phyloP scores from a whole-genome alignment of 371 early-diverging fungal species.

The Actinomucor elegans region DNA sequence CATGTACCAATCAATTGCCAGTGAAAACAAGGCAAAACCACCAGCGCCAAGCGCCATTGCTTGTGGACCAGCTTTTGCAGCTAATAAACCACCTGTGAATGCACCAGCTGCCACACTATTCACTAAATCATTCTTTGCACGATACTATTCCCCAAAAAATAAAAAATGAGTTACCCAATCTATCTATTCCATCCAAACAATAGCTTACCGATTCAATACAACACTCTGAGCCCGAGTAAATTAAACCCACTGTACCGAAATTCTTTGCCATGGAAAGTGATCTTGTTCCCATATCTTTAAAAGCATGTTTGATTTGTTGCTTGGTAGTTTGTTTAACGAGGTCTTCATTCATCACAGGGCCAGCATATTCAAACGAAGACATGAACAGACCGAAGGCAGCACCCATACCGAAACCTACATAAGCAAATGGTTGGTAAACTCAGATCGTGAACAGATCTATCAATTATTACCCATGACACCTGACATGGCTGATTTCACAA shows the following conservation, averaged over 20 bases:
- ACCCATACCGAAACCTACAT: constrained; percentile 85
- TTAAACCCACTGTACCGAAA: constrained; percentile 90
- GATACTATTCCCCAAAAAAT: constrained; percentile 59
- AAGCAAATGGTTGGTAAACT: no score
- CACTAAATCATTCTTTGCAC: constrained; percentile 92
- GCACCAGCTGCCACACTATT: constrained; percentile 92
- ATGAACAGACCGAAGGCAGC: constrained; percentile 92
- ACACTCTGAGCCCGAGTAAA: constrained; percentile 92
- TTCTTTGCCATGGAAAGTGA: constrained; percentile 87
- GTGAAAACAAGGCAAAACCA: constrained; percentile 94
- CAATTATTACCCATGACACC: constrained; percentile 66
- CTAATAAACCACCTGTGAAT: constrained; percentile 89
- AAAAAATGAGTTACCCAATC: background rate
- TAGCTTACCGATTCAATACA: constrained; percentile 84
- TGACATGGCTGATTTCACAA: constrained; percentile 72
- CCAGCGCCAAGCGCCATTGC: constrained; percentile 84
- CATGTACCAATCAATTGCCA: constrained; percentile 88
- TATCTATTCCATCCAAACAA: background rate
- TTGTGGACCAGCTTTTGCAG: constrained; percentile 78
- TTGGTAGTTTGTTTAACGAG: constrained; percentile 67
- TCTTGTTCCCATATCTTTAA: constrained; percentile 87
- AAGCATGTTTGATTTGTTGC: constrained; percentile 79
- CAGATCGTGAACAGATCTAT: background rate
- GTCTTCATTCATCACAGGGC: constrained; percentile 54
- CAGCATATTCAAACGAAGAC: constrained; percentile 81